Evolutionary conservation across 441 rosid genomes (phyloP).

Genomic region (Metrosideros polymorpha): DNA sequence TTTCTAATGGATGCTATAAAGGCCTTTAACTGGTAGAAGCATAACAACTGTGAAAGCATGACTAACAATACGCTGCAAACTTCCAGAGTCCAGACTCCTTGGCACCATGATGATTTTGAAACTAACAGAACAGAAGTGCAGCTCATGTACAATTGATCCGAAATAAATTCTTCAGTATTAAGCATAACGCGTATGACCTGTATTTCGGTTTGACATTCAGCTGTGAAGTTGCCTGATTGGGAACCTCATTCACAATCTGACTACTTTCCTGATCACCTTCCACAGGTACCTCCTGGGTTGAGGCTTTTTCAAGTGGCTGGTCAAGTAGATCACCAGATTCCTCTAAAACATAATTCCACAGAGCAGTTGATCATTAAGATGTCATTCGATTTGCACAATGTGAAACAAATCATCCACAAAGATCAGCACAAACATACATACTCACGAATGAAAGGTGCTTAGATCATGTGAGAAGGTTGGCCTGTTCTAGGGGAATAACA

Average conservation of each 20-base stretch:
- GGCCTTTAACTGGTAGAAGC: background rate
- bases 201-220: constrained; percentile 1
- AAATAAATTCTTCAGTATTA: background rate
- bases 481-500: background rate
- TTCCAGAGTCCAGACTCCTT: background rate
- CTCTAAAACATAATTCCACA: background rate
- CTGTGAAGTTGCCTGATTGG: background rate
- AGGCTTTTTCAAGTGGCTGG: background rate
- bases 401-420: background rate
- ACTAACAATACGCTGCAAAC: background rate
- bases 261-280: background rate
- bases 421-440: background rate
- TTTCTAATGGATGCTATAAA: background rate
- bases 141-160: background rate
- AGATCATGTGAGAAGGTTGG: background rate
- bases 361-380: background rate
- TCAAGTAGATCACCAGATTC: constrained; percentile 4
- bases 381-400: background rate
- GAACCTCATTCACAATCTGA: background rate
- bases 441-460: background rate
- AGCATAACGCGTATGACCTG: background rate
- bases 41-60: background rate
- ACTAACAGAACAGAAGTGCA: background rate
- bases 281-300: background rate
- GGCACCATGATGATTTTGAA: background rate